Base-by-base conservation (phyloP, 2,329 filamentous ascomycete species). In the Amphichorda felina region DNA sequence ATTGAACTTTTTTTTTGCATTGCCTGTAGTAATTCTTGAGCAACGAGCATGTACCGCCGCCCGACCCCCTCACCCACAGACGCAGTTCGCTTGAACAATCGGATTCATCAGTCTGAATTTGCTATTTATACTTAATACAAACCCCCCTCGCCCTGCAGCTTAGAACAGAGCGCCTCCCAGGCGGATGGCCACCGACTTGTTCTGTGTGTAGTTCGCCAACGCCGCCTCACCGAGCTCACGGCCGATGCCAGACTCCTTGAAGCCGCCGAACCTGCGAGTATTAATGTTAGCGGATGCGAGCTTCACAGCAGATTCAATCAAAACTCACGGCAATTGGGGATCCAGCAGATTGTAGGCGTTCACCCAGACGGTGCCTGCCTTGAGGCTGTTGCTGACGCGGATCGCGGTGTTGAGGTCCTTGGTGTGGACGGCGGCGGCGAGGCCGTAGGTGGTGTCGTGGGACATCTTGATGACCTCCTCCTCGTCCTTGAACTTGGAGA, bases 211-310 rank as follows among this genome's bases (percentile, higher is more conserved):
- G 60, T 79, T 78, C 29, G 64, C 61, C 38, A 83, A 55, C 2
- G 75, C 79, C 30, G 71, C 72, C 63, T 81, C 76, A 42, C 79
- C 79, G 4, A 82, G 63, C 56, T 93, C 85, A 38, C 82, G 75
- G 30, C 84, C 84, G 38, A 87, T 82, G 41, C 85, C 84, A 18
- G 66, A 75, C 60, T 86, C 72, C 61, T 88, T 89, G 66, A 72
- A 85, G 0, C 86, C 85, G 36, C 81, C 79, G 45, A 88, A 88
- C n/a, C n/a, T n/a, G n/a, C n/a, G n/a, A n/a, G n/a, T n/a, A n/a
- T n/a, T n/a, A 22, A n/a, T n/a, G 16, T 35, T 17, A 35, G 33
- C 15, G 4, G 26, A 5, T 5, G n/a, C n/a, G n/a, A n/a, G n/a
- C n/a, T n/a, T n/a, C n/a, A n/a, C n/a, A n/a, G n/a, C n/a, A n/a